Evolutionary conservation across 805 yeast genomes (phyloP), one percentile per base, ranked within the genome.

Genomic region (Metschnikowia lunata): DNA sequence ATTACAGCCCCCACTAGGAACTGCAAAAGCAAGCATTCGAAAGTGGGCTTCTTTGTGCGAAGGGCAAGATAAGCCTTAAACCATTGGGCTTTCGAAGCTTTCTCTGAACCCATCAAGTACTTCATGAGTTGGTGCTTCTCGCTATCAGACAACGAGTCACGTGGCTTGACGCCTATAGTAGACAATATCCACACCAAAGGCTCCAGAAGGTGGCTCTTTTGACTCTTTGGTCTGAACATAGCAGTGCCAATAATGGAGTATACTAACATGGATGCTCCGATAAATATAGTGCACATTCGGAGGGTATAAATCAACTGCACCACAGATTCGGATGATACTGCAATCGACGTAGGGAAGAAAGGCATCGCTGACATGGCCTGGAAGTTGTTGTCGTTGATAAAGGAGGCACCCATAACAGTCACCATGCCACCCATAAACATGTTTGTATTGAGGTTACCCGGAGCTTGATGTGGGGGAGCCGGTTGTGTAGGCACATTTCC

Each of bases 351-450:
- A 4, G 42, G 55, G 13, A 54, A 34, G 32, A 63, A 43, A 9
- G 83, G 83, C 36, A 76, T 50, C 0, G 80, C 70, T 43, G 75
- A 66, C 49, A 78, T 60, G 3, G 79, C 75, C 53, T 71, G 69
- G 54, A 66, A 66, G 46, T 68, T 75, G 45, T 64, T 60, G 37
- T 79, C 83, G 42, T 77, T 78, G 43, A 76, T 67, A 38, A 80
- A 66, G 1, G 84, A 76, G 3, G 83, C 74, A 26, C 87, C 87
- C 64, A 80, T 72, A 55, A 82, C 71, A 41, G 81, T 71, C 23
- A 85, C 82, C 69, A 82, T 68, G 15, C 86, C 83, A 12, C 87
- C 88, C 48, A 83, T 56, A 36, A 83, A 58, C 26, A 78, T 55
- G 58, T 79, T 81, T 48, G 47, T 30, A 26, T 42, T 37, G 7